Base-by-base conservation (phyloP, 345 rosid genomes). In the Sisymbrium altissimum region DNA sequence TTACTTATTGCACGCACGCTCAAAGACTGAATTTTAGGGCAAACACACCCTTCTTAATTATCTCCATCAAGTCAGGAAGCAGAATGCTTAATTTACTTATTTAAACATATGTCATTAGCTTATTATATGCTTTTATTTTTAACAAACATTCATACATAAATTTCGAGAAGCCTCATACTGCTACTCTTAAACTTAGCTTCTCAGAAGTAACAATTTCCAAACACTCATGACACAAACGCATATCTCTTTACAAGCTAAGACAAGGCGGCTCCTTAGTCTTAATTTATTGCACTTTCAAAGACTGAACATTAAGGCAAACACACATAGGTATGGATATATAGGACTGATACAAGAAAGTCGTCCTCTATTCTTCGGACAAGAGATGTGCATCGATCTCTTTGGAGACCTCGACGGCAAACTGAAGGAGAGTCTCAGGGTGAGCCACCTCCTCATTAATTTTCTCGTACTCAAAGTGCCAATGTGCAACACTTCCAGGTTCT, bases 381-480 rank as follows among this genome's bases (percentile, higher is more conserved):
- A 78, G 78, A 68, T 81, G 75, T 15, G 12, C 65, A 30, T 66
- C 77, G 43, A 80, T 71, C 18, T 58, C 73, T 63, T 57, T 56
- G 64, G 64, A 69, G 32, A 78, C 55, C 1, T 73, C 68, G 9
- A 66, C 61, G 19, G 39, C 9, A 11, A 53, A 25, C 15, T 53
- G 58, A 35, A 53, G 58, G 10, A 53, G 58, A 2, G 79, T 40
- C 9, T 60, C 56, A 8, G 83, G 83, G 33, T 76, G 78, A 27
- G 80, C 66, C n/a, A 64, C 72, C 13, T 81, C 64, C 35, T 77
- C 73, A 45, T 18, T 72, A 4, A 61, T 53, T 70, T 64, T 77
- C 78, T 73, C 83, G 14, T 80, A 76, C 46, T 80, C 71, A 14
- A 76, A 43, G 7, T 40, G 74, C 80, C 75, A 80, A 17, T 61